These are phyloP conservation scores for Pestalotiopsis sp. DNA, from an alignment of 2,329 filamentous ascomycete genomes.

Conservation along the genomic window DNA sequence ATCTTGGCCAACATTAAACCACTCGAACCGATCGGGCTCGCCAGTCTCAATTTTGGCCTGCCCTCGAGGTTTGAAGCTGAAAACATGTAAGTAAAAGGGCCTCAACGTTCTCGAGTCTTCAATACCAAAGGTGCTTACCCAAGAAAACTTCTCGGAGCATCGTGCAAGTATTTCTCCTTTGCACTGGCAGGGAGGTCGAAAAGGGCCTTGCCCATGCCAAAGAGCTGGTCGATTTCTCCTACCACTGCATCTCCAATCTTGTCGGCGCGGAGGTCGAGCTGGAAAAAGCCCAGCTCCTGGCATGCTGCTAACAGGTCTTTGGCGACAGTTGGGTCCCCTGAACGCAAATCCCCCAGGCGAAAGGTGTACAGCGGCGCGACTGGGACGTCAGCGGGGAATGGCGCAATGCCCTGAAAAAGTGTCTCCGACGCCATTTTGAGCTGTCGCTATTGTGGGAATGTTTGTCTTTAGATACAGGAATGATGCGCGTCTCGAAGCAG, in stretches of 20 bases:
- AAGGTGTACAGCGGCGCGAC: background rate
- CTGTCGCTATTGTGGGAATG: background rate
- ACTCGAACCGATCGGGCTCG: slow-evolving; percentile 30
- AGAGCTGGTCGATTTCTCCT: slow-evolving; percentile 20
- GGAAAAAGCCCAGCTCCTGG: slow-evolving; percentile 23
- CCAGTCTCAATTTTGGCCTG: slow-evolving; percentile 24
- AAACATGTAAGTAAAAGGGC: background rate
- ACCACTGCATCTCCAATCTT: slow-evolving; percentile 10
- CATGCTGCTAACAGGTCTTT: slow-evolving; percentile 4
- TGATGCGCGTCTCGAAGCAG: background rate
- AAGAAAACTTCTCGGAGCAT: slow-evolving; percentile 19
- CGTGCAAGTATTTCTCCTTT: slow-evolving; percentile 18
- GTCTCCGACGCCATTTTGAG: background rate
- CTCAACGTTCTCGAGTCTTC: too few species aligned
- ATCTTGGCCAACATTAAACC: slow-evolving; percentile 34
- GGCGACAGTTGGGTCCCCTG: slow-evolving; percentile 8
- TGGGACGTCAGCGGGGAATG: slow-evolving; percentile 1
- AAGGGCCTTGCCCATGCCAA: slow-evolving; percentile 15
- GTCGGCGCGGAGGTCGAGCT: slow-evolving; percentile 20
- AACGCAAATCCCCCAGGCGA: background rate
- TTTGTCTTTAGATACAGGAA: background rate
- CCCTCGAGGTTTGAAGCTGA: slow-evolving; percentile 22
- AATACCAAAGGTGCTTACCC: too few species aligned
- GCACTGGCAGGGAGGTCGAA: slow-evolving; percentile 14
- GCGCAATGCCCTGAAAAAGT: background rate